Evolutionary conservation across 768 basidiomycete species (phyloP), one percentile per base, ranked within the genome.

Genomic region (Pleurotus platypus): DNA sequence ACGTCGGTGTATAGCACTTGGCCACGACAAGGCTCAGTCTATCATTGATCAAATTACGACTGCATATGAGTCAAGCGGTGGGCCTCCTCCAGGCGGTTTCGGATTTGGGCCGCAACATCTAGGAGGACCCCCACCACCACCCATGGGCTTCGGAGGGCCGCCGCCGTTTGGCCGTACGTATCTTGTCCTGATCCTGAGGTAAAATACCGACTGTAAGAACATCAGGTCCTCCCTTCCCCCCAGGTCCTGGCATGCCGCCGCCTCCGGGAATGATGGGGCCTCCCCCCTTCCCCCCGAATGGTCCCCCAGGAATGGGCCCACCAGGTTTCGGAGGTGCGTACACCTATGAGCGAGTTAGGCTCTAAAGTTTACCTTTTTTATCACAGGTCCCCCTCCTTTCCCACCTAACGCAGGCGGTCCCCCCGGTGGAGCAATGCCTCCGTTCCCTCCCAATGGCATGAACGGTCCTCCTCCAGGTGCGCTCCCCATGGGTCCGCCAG

Each of bases 1-100:
- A 56, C 48, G 45, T 57, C 57, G 63, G 45, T 38, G 8, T 13
- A 18, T 47, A 92, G 90, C 90, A 1, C 83, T 92, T 56, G 90
- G 90, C 56, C 94, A 98, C 72, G 95, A 98, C 81, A 96, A 96
- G 72, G 95, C 96, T 15, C 97, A 99, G 72, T 93, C 77, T 65
- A 94, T 98, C 69, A 98, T 99, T 69, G 96, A 99, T 81, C 92
- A 96, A 72, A 98, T 99, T 72, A 95, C 94, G 38, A 86, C 90
- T 18, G 87, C 90, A 22, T 97, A 96, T 67, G 96, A 98, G 73
- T 82, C 81, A 26, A 86, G 90, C 43, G 86, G 87, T 51, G 90
- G 90, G 2, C 92, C 91, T 40, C 92, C 92, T 62, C 90, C 90
- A 9, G 91, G 91, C 51, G 91, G 92, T 3, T 93, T 92, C 61